These are phyloP conservation scores for Boletellus deceptivus DNA, from an alignment of 1,284 basidiomycete genomes.

Conservation along the genomic window DNA sequence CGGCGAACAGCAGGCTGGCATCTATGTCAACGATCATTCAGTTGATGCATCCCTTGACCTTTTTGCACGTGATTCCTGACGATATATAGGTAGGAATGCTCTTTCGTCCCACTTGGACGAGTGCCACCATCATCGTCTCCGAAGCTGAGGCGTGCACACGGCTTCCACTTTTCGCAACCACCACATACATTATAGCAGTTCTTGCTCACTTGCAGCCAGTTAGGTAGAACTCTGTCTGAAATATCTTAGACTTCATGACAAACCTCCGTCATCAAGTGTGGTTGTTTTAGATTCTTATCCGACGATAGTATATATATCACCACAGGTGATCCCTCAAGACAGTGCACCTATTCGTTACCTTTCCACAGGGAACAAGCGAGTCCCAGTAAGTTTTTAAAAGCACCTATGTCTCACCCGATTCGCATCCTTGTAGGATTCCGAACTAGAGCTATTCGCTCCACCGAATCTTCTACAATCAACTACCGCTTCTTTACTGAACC, in stretches of 20 bases:
- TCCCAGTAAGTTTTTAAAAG: conserved; percentile 16
- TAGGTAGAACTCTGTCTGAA: conserved; percentile 34
- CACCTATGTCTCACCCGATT: conserved; percentile 1
- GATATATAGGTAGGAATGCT: conserved; percentile 49
- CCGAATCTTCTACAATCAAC: conserved; percentile 61
- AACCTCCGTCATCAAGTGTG: conserved; percentile 36
- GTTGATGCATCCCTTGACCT: conserved; percentile 33
- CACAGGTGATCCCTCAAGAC: conserved; percentile 32
- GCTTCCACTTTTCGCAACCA: conserved; percentile 53
- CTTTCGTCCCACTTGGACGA: conserved; percentile 50
- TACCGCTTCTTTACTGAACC: conserved; percentile 52
- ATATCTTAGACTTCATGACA: background rate
- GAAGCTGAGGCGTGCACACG: conserved; percentile 42
- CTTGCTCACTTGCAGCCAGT: conserved; percentile 46
- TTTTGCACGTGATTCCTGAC: conserved; percentile 4
- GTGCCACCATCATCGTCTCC: conserved; percentile 48
- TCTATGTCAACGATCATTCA: conserved; percentile 46
- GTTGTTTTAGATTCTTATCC: conserved; percentile 56
- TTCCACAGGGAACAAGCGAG: conserved; percentile 15
- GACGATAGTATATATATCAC: conserved; percentile 48
- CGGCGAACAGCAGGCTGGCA: conserved; percentile 49
- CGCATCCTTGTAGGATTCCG: conserved; percentile 12
- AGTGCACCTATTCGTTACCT: conserved; percentile 58
- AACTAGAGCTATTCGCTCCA: conserved; percentile 43
- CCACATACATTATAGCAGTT: conserved; percentile 45